A percentile compares a stretch with the other conserved stretches of the same genome.
phyloP scores from a whole-genome alignment of 1,284 basidiomycete species.

The Chalciporus sp. region DNA sequence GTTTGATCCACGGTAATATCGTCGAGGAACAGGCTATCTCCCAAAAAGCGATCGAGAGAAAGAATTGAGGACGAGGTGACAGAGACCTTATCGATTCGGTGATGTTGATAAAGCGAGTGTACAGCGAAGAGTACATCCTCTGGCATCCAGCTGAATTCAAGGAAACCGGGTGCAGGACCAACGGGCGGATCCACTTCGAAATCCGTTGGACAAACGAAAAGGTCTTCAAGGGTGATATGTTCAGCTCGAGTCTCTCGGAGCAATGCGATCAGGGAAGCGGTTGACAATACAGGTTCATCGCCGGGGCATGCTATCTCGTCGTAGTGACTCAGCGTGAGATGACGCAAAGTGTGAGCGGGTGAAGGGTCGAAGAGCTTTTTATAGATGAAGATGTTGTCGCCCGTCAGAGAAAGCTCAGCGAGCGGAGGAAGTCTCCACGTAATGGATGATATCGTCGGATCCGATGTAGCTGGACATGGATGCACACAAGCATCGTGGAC shows the following conservation, averaged over 20 bases:
- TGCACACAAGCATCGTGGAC: background rate
- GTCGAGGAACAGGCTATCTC: background rate
- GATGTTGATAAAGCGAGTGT: background rate
- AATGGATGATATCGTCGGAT: background rate
- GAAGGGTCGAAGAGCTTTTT: background rate
- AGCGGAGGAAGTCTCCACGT: background rate
- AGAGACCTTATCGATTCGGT: background rate
- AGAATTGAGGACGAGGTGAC: background rate
- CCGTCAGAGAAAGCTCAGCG: background rate
- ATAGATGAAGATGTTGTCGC: background rate
- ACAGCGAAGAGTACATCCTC: background rate
- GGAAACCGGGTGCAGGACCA: background rate
- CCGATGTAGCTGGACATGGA: background rate
- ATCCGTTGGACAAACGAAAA: background rate
- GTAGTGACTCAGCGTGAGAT: background rate
- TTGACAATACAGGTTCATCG: background rate
- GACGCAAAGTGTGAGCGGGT: background rate
- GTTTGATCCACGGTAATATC: background rate
- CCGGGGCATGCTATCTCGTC: background rate
- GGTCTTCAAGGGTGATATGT: background rate
- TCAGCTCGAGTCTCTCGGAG: background rate
- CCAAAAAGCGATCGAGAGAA: background rate
- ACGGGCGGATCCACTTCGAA: background rate
- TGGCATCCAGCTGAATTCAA: background rate
- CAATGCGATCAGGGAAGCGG: background rate